Base-by-base conservation (phyloP, 2,329 filamentous ascomycete genomes). In the Diplocarpon mali region DNA sequence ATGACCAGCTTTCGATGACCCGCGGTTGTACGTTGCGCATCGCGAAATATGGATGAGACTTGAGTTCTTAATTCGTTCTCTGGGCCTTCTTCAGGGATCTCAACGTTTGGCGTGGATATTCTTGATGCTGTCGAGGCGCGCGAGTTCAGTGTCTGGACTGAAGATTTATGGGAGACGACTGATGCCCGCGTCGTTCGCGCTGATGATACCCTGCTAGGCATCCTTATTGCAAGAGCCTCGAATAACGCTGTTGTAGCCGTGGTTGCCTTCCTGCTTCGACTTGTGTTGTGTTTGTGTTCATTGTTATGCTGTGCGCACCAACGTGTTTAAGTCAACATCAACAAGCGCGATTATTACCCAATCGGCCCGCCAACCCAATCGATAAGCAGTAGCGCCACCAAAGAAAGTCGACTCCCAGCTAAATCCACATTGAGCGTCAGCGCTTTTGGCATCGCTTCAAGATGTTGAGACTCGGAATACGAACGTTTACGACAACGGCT, bases 1-100 rank as follows among this genome's bases (percentile, higher is more conserved):
- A 95, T 84, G 3, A 84, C 83, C 0, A 95, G 74, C 62, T 96
- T 96, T 48, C 90, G 74, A 62, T 98, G 92, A 2, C 85, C 85
- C 1, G 89, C 87, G 0, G 85, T 93, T 1, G 85, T 93, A 56
- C 83, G 81, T 64, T 98, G 92, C 29, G 90, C 88, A 63, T 89
- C 84, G 53, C 75, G 73, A 60, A 89, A 89, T 39, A 87, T 73
- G 44, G 73, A 66, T 60, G 80, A 83, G 42, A 95, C 72, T 60
- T 85, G 83, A 30, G 72, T 74, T 57, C 89, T 83, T 54, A 95
- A 68, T 13, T 74, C 75, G 46, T 76, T 87, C 38, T 78, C 71
- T 42, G 78, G 75, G 3, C 80, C 75, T 60, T 95, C 87, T 57
- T 82, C 75, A 32, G 84, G 82, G n/a, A 84, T 64, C 35, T 75